These are phyloP conservation scores for Xylaria sp. DNA, from an alignment of 2,329 filamentous ascomycete genomes.

Conservation along the genomic window DNA sequence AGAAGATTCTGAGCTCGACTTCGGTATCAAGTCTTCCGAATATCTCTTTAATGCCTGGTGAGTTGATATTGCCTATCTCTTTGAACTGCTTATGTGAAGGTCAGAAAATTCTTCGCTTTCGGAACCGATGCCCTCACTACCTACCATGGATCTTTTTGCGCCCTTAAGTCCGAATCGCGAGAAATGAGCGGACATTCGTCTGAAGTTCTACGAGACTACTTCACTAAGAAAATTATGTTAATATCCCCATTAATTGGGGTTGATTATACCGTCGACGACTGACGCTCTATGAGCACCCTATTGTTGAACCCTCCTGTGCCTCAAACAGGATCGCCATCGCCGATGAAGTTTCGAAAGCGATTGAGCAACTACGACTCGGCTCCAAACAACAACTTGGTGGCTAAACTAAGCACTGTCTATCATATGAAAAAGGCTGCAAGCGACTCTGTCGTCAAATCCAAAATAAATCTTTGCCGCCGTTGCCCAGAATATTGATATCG, in stretches of 20 bases:
- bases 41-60: neutral
- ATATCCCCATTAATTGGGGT: slow-evolving; percentile 29
- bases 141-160: neutral
- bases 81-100: neutral
- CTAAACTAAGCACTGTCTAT: neutral
- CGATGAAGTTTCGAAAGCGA: neutral
- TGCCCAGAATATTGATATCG: neutral
- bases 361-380: neutral
- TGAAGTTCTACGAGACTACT: slow-evolving; percentile 32
- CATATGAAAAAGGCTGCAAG: neutral
- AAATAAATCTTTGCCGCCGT: slow-evolving; percentile 4
- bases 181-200: neutral
- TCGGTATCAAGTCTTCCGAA: neutral
- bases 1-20: neutral
- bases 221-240: slow-evolving; percentile 50
- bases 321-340: neutral
- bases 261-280: neutral
- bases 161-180: neutral
- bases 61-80: neutral
- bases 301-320: neutral
- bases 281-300: neutral
- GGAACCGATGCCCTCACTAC: neutral
- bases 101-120: neutral
- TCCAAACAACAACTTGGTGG: neutral
- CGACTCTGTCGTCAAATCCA: neutral